Evolutionary conservation across 2,329 filamentous ascomycete species (phyloP).

Genomic region (Verticillium klebahnii): DNA sequence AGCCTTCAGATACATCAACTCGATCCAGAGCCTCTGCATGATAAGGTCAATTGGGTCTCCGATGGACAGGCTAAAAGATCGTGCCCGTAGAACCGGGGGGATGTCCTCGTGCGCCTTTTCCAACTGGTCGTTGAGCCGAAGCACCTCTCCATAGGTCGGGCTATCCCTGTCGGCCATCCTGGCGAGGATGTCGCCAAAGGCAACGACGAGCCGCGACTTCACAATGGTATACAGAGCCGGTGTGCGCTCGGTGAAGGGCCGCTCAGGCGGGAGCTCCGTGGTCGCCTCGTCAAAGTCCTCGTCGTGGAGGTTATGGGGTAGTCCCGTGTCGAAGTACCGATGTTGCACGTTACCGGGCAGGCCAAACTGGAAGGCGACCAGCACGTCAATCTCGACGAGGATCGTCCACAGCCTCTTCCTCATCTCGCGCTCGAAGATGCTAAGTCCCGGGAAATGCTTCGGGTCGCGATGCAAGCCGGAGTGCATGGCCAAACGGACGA

Average conservation of each 20-base stretch:
- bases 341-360: slow-evolving; percentile 37
- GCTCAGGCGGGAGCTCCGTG: slow-evolving; percentile 27
- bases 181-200: slow-evolving; percentile 18
- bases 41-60: slow-evolving; percentile 30
- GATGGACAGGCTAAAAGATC: slow-evolving; percentile 16
- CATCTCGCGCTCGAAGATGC: slow-evolving; percentile 38
- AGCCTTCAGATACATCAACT: slow-evolving; percentile 32
- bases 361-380: slow-evolving; percentile 39
- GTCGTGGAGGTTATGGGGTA: slow-evolving; percentile 39
- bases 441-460: slow-evolving; percentile 32
- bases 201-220: slow-evolving; percentile 18
- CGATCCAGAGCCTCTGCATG: slow-evolving; percentile 31
- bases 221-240: slow-evolving; percentile 18
- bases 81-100: neutral
- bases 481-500: slow-evolving; percentile 28
- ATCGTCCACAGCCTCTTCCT: slow-evolving; percentile 36
- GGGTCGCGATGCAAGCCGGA: slow-evolving; percentile 42
- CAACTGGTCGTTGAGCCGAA: slow-evolving; percentile 29
- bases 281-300: slow-evolving; percentile 32
- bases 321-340: slow-evolving; percentile 32
- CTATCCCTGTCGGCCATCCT: slow-evolving; percentile 5
- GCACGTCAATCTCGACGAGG: slow-evolving; percentile 33
- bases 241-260: slow-evolving; percentile 23
- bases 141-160: slow-evolving; percentile 30
- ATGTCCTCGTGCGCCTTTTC: slow-evolving; percentile 21